Percentiles rank a stretch among this genome's conserved stretches.
Evolutionary conservation across 2,329 filamentous ascomycete genomes (phyloP).

Genomic region (Colletotrichum somersetense): DNA sequence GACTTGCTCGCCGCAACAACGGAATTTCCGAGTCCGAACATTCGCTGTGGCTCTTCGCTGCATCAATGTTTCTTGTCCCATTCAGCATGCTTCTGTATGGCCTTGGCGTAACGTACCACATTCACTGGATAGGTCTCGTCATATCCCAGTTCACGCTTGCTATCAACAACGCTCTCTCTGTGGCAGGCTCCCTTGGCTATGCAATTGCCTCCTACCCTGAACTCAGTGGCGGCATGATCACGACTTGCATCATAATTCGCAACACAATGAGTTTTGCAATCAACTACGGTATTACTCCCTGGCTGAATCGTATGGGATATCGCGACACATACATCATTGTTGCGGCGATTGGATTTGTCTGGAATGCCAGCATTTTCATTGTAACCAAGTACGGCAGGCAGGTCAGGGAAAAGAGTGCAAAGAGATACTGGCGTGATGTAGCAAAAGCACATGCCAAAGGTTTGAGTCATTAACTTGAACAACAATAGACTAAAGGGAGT

Average conservation of each 20-base stretch:
- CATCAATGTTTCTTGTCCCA: constrained; percentile 52
- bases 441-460: constrained; percentile 45
- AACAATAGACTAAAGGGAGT: background rate
- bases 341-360: constrained; percentile 52
- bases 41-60: constrained; percentile 51
- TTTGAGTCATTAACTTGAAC: constrained; percentile 32
- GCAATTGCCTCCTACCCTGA: constrained; percentile 50
- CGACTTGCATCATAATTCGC: constrained; percentile 50
- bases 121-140: constrained; percentile 50
- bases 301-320: constrained; percentile 52
- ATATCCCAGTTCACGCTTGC: constrained; percentile 47
- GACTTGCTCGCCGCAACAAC: constrained; percentile 54
- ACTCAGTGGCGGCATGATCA: constrained; percentile 48
- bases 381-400: constrained; percentile 63
- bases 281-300: constrained; percentile 52
- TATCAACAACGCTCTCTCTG: constrained; percentile 47
- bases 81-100: constrained; percentile 59
- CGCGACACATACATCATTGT: constrained; percentile 54
- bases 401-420: constrained; percentile 54
- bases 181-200: constrained; percentile 47
- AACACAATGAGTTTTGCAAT: constrained; percentile 53
- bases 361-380: constrained; percentile 56
- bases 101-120: constrained; percentile 47
- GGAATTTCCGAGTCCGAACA: constrained; percentile 58
- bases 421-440: constrained; percentile 55